A percentile compares a stretch with the other conserved stretches of the same genome.
phyloP scores from a whole-genome alignment of 257 asterid species.

The Paulownia fortunei region DNA sequence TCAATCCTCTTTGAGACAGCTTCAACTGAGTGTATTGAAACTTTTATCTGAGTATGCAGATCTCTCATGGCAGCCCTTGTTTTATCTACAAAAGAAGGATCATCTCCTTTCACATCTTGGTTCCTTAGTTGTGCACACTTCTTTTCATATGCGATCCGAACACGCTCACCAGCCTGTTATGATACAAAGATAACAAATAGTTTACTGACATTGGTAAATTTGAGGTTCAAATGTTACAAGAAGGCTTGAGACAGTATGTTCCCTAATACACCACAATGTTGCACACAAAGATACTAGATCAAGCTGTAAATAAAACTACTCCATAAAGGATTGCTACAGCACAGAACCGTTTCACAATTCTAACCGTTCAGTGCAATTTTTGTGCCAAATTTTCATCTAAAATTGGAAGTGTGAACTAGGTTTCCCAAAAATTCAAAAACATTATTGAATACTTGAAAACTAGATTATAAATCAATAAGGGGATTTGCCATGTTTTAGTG shows the following conservation, averaged over 20 bases:
- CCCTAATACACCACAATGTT: neutral
- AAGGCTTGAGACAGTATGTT: neutral
- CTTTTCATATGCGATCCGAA: constrained; percentile 84
- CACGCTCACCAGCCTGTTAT: constrained; percentile 82
- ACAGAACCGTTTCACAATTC: too few species aligned
- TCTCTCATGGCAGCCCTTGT: constrained; percentile 74
- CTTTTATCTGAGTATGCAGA: constrained; percentile 84
- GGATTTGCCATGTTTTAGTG: neutral
- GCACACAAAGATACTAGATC: neutral
- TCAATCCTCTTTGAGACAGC: constrained; percentile 91
- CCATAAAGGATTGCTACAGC: too few species aligned
- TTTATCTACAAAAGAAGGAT: constrained; percentile 65
- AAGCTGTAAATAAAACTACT: neutral
- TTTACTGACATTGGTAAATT: neutral
- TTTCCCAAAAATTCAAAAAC: neutral
- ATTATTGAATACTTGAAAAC: neutral
- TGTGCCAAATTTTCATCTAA: neutral
- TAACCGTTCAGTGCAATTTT: neutral
- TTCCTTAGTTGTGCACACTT: constrained; percentile 74
- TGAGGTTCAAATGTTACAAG: neutral
- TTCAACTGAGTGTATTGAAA: constrained; percentile 91
- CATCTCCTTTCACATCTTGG: constrained; percentile 80
- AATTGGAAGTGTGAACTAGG: neutral
- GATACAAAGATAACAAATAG: constrained; percentile 2
- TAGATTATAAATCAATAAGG: neutral